Evolutionary conservation across 169 alveolate genomes (phyloP), one percentile per base, ranked within the genome.

Genomic region (Plasmodium chabaudi): DNA sequence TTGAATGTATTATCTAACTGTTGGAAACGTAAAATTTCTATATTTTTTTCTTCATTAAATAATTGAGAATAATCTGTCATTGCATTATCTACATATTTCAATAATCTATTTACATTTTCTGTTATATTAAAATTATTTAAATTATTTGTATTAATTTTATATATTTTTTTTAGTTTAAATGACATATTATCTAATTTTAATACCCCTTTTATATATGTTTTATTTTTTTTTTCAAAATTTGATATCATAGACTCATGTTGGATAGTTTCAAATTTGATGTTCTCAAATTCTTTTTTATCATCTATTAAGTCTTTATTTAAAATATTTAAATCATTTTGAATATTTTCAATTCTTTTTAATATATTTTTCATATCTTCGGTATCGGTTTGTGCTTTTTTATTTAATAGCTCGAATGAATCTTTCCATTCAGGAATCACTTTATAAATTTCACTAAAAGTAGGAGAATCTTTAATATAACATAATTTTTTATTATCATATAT

Each of bases 251-350:
- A 57, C 60, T 86, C 91, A 59, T 86, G 77, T 51, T 86, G 77
- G 15, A 86, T 56, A 2, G 91, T 86, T 69, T 86, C 91, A 63
- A 86, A 86, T 86, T 86, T 86, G 1, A 86, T 86, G 53, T 59
- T 70, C 27, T 86, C 91, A 44, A 86, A 68, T 53, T 86, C 91
- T 69, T 86, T 60, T 71, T 47, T 68, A 86, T 86, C 91, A 69
- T 86, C 91, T 39, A 3, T 27, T 47, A 69, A 61, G 46, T 86
- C 91, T 86, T 63, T 86, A 6, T 73, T 49, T 64, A 86, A 34
- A 46, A 46, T 57, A 51, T 65, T 75, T 27, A 86, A 69, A 27
- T 86, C 91, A 34, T 69, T 68, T 69, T 69, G 61, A 5, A 86
- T 86, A 47, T 70, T 70, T 51, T 86, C 87, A 9, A 86, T 69